A percentile compares a stretch with the other conserved stretches of the same genome.
These are phyloP conservation scores for Solanum bukasovii DNA, from an alignment of 257 asterid genomes.

Conservation along the genomic window DNA sequence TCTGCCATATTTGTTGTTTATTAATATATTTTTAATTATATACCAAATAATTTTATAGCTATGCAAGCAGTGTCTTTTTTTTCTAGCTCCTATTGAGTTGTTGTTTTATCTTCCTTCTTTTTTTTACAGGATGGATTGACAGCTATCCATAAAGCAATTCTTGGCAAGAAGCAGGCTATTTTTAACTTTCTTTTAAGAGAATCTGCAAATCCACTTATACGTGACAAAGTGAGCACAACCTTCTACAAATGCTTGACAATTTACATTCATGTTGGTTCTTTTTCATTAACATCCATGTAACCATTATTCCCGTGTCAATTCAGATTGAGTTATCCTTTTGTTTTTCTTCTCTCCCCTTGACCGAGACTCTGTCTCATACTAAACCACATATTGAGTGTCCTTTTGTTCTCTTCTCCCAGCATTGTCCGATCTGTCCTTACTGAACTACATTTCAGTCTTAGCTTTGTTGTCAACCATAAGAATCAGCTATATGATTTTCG, in stretches of 20 bases:
- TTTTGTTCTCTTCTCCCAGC: neutral
- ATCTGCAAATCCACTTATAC: constrained; percentile 72
- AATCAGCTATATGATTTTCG: neutral
- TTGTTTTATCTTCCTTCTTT: neutral
- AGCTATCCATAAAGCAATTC: constrained; percentile 82
- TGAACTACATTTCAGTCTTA: neutral
- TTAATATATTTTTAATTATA: neutral
- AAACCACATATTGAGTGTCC: neutral
- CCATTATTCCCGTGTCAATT: neutral
- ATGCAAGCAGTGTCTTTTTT: neutral
- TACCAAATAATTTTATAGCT: constrained; percentile 7
- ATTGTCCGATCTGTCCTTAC: neutral
- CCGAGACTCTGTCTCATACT: neutral
- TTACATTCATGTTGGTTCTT: neutral
- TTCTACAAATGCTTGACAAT: neutral
- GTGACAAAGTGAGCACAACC: constrained; percentile 54
- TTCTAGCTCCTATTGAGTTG: neutral
- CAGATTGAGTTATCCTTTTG: neutral
- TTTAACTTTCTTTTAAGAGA: constrained; percentile 82
- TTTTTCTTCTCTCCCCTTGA: neutral
- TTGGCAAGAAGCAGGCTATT: constrained; percentile 78
- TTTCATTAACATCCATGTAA: neutral
- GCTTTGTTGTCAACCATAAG: neutral
- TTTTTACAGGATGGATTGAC: constrained; percentile 64
- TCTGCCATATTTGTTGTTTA: neutral